Evolutionary conservation across 2,329 filamentous ascomycete genomes (phyloP), one percentile per base, ranked within the genome.

Genomic region (Fusarium odoratissimum): DNA sequence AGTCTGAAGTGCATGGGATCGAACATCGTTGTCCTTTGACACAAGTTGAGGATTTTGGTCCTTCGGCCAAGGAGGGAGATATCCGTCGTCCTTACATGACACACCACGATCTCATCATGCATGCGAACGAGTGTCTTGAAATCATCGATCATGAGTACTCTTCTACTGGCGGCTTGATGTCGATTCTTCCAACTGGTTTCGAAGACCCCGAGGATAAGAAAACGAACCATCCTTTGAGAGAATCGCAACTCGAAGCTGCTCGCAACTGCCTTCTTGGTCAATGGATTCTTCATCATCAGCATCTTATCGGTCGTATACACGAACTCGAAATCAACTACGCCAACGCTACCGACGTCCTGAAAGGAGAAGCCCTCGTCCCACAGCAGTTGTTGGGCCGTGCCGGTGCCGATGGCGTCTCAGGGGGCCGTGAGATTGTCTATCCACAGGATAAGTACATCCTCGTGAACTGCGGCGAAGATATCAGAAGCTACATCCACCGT

Each of bases 91-190:
- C 84, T 7, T 87, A 84, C 64, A 81, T 83, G 54, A 84, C 81
- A 59, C 86, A 89, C 69, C 81, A 85, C 69, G 83, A 83, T 37
- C 83, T 91, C 21, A 80, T 89, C 33, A 82, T 84, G 81, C 89
- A 91, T 76, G 88, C 89, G 66, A 90, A 91, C 75, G 84, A 86
- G 65, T 87, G 88, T 56, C 85, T 91, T 10, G 88, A 90, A 80
- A 82, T 87, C 5, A 84, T 91, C 11, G 89, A 91, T 71, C 87
- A 90, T 75, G 88, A 90, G 77, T 88, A 86, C 73, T 83, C 84
- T 46, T 82, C 84, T 31, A 86, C 87, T 40, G 89, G 89, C 21
- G 89, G 89, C 5, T 79, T 91, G 23, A 81, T 91, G 45, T 84
- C 86, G 23, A 80, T 90, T 12, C 82, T 91, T 2, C 89, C 89